A percentile compares a stretch with the other conserved stretches of the same genome.
Evolutionary conservation across 306 rosid genomes (phyloP).

Genomic region (Notholithocarpus densiflorus): DNA sequence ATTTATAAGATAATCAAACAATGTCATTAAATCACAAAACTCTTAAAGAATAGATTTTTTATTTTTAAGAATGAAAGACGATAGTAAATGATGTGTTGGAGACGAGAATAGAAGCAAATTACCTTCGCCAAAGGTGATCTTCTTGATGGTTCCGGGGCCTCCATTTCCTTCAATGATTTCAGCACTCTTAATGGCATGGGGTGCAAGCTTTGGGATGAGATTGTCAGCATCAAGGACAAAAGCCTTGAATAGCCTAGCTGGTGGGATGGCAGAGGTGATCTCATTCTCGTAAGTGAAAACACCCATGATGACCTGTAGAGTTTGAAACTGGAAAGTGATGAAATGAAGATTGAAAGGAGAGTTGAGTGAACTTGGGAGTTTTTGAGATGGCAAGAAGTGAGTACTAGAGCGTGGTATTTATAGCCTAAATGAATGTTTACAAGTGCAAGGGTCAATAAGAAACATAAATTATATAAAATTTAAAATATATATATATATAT

Average conservation of each 20-base stretch:
- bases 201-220: constrained; percentile 32
- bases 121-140: constrained; percentile 32
- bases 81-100: not conserved
- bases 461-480: too few relatives aligned
- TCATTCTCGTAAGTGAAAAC: constrained; percentile 23
- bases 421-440: not conserved
- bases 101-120: not conserved
- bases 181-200: constrained; percentile 16
- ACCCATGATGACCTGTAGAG: constrained; percentile 24
- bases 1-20: too few relatives aligned
- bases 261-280: constrained; percentile 8
- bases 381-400: not conserved
- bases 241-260: constrained; percentile 37
- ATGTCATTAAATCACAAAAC: too few relatives aligned
- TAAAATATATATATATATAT: too few relatives aligned
- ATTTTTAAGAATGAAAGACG: too few relatives aligned
- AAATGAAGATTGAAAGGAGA: not conserved
- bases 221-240: constrained; percentile 31
- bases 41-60: too few relatives aligned
- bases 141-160: constrained; percentile 38
- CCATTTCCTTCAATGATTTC: constrained; percentile 37
- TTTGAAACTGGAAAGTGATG: not conserved
- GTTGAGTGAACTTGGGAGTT: not conserved
- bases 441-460: too few relatives aligned
- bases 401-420: not conserved